Evolutionary conservation across 305 asterid genomes (phyloP).

Genomic region (Fraxinus angustifolia): DNA sequence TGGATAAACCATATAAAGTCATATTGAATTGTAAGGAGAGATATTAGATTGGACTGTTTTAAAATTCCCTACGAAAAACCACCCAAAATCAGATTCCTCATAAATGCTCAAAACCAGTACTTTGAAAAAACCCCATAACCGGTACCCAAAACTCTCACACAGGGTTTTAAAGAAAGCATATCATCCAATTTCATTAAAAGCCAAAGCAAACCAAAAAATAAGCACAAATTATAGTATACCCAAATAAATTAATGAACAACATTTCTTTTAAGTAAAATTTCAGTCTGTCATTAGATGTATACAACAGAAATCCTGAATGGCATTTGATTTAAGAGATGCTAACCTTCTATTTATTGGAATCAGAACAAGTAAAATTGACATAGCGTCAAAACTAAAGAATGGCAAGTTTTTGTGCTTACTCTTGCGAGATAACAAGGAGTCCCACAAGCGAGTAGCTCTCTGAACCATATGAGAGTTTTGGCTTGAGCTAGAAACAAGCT

Average conservation of each 20-base stretch:
- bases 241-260: neutral
- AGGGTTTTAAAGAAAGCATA: neutral
- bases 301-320: neutral
- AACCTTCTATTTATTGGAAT: conserved; percentile 10
- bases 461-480: conserved; percentile 99
- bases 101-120: neutral
- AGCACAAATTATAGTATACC: neutral
- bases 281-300: conserved; percentile 1
- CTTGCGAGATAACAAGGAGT: conserved; percentile 89
- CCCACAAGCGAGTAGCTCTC: conserved; percentile 97
- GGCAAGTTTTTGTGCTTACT: conserved; percentile 47
- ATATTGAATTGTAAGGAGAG: neutral
- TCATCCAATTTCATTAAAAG: conserved; percentile 21
- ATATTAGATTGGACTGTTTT: neutral
- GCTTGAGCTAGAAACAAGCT: conserved; percentile 97
- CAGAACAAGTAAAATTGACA: neutral
- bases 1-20: neutral
- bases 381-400: conserved; percentile 14
- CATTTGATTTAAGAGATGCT: conserved; percentile 12
- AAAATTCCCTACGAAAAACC: neutral
- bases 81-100: neutral
- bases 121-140: neutral
- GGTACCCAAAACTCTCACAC: neutral
- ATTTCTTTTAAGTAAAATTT: neutral
- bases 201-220: conserved; percentile 9